A percentile compares a stretch with the other conserved stretches of the same genome.
Evolutionary conservation across 805 yeast genomes (phyloP).

Genomic region (Yarrowia sp.): DNA sequence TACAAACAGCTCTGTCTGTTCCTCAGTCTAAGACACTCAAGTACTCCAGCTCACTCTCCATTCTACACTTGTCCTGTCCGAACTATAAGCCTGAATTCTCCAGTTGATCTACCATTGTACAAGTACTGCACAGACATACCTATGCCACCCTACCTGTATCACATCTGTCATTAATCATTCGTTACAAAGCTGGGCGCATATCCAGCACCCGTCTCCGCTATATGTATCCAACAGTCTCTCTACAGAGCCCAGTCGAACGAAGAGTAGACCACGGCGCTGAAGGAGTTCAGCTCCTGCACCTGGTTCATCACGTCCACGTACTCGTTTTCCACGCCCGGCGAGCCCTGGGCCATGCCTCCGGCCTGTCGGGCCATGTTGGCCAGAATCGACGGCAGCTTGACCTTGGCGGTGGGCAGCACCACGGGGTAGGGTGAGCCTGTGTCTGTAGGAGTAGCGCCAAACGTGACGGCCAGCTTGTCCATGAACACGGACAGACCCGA

Average conservation of each 20-base stretch:
- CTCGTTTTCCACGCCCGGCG: slow-evolving; percentile 50
- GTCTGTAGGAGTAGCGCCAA: slow-evolving; percentile 39
- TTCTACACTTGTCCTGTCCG: no score
- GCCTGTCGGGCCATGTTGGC: slow-evolving; percentile 75
- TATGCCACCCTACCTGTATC: no score
- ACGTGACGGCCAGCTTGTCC: slow-evolving; percentile 48
- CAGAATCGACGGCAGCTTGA: slow-evolving; percentile 71
- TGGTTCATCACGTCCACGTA: slow-evolving; percentile 58
- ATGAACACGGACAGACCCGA: slow-evolving; percentile 58
- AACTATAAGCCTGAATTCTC: no score
- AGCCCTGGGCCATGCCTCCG: slow-evolving; percentile 58
- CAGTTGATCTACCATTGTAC: no score
- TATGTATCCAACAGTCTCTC: neutral
- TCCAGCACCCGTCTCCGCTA: neutral
- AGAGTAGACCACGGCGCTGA: slow-evolving; percentile 89
- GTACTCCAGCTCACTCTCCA: no score
- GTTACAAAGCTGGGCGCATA: neutral
- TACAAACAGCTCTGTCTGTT: no score
- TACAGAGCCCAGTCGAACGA: slow-evolving; percentile 57
- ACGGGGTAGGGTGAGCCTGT: neutral
- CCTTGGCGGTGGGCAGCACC: slow-evolving; percentile 46
- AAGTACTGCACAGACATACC: no score
- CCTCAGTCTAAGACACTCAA: no score
- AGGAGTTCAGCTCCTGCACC: slow-evolving; percentile 74
- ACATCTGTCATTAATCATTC: slow-evolving; percentile 3